A percentile compares a stretch with the other conserved stretches of the same genome.
Evolutionary conservation across 345 rosid species (phyloP).

Genomic region (Dimocarpus longan): DNA sequence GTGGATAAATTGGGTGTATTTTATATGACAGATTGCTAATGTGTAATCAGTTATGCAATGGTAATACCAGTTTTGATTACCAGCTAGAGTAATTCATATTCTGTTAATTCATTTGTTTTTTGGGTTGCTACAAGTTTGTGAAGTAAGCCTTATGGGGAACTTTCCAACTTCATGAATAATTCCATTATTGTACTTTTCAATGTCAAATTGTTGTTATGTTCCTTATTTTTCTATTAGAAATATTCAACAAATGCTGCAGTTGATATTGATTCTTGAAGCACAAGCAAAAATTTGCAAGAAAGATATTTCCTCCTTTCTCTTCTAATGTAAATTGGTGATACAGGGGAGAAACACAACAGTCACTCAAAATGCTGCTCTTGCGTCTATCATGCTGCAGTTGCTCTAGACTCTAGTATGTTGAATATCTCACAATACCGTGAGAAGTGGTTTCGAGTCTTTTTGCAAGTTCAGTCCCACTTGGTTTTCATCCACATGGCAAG

Average conservation of each 20-base stretch:
- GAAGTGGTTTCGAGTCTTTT: constrained; percentile 21
- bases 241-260: not conserved
- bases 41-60: not conserved
- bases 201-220: not conserved
- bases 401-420: constrained; percentile 1
- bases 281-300: not conserved
- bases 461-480: constrained; percentile 8
- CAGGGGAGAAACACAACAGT: not conserved
- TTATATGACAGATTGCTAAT: not conserved
- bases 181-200: not conserved
- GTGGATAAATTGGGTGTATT: not conserved
- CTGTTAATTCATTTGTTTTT: not conserved
- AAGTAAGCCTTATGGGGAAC: not conserved
- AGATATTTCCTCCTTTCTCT: not conserved
- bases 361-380: not conserved
- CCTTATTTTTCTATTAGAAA: not conserved
- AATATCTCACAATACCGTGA: constrained; percentile 15
- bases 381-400: not conserved
- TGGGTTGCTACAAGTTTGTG: not conserved
- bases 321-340: not conserved
- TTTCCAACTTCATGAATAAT: constrained; percentile 4
- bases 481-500: constrained; percentile 11
- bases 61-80: not conserved
- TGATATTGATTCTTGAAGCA: not conserved
- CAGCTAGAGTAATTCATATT: not conserved